Evolutionary conservation across 345 rosid species (phyloP).

Genomic region (Linum tenue): DNA sequence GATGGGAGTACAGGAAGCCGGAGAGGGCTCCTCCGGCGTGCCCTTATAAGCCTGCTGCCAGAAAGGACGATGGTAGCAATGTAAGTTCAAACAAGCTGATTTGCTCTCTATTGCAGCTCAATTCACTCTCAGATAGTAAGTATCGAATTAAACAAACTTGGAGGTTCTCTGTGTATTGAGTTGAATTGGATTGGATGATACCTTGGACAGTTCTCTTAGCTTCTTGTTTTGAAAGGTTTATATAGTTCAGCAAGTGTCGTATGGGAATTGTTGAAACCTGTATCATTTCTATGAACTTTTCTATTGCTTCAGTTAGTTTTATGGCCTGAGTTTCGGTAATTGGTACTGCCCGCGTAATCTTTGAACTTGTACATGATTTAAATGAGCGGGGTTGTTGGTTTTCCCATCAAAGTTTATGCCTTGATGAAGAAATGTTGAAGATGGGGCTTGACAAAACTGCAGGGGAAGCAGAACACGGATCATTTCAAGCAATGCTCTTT

Average conservation of each 20-base stretch:
- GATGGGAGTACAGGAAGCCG: conserved; percentile 96
- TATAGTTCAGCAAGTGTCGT: too few species aligned
- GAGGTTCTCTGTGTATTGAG: not conserved
- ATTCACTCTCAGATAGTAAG: too few species aligned
- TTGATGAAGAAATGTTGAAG: not conserved
- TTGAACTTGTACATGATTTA: not conserved
- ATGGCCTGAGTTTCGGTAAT: not conserved
- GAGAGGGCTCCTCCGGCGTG: conserved; percentile 78
- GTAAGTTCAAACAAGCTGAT: conserved; percentile 28
- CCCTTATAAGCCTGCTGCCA: conserved; percentile 57
- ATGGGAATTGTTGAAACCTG: too few species aligned
- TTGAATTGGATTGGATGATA: too few species aligned
- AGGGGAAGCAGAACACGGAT: not conserved
- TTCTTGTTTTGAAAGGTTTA: too few species aligned
- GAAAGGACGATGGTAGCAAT: conserved; percentile 24
- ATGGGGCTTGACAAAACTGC: not conserved
- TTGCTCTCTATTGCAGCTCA: not conserved
- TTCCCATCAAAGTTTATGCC: too few species aligned
- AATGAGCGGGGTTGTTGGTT: too few species aligned
- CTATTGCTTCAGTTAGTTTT: not conserved
- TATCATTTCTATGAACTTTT: not conserved
- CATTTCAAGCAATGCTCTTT: not conserved
- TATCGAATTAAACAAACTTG: too few species aligned
- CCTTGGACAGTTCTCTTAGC: too few species aligned
- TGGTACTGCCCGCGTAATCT: not conserved